These are phyloP conservation scores for Malbranchea zuffiana DNA, from an alignment of 2,329 filamentous ascomycete genomes.

Conservation along the genomic window DNA sequence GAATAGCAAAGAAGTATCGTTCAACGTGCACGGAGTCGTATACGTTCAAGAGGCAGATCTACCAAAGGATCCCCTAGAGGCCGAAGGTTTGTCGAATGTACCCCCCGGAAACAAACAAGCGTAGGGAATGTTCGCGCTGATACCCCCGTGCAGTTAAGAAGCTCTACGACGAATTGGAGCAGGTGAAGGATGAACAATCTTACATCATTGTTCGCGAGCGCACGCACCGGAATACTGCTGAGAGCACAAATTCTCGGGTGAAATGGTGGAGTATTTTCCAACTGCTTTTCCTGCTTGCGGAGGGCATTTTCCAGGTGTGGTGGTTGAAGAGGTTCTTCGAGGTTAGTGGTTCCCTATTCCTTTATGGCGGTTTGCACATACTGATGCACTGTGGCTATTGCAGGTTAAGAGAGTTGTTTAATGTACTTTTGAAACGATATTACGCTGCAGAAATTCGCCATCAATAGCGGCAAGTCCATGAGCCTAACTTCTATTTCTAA, in stretches of 20 bases:
- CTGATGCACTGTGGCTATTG: conserved; percentile 11
- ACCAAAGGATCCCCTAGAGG: conserved; percentile 76
- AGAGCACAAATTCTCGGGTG: conserved; percentile 93
- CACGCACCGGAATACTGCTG: conserved; percentile 94
- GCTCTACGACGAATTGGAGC: conserved; percentile 72
- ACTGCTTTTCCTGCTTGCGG: conserved; percentile 73
- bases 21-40: conserved; percentile 98
- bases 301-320: conserved; percentile 98
- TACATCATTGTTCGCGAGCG: conserved; percentile 94
- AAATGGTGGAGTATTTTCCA: conserved; percentile 99
- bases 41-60: conserved; percentile 86
- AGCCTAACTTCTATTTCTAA: conserved; percentile 1
- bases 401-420: conserved; percentile 41
- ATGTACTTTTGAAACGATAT: conserved; percentile 16
- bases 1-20: conserved; percentile 93
- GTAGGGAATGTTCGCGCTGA: conserved; percentile 3
- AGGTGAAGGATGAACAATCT: conserved; percentile 95
- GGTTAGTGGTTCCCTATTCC: conserved; percentile 35
- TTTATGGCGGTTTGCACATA: conserved; percentile 4
- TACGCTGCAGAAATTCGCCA: no score
- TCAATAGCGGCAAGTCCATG: no score
- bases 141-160: conserved; percentile 53
- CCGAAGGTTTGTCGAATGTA: conserved; percentile 55
- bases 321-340: conserved; percentile 98
- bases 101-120: background rate